Evolutionary conservation across 441 rosid genomes (phyloP).

Genomic region (Pelargonium fulgidum): DNA sequence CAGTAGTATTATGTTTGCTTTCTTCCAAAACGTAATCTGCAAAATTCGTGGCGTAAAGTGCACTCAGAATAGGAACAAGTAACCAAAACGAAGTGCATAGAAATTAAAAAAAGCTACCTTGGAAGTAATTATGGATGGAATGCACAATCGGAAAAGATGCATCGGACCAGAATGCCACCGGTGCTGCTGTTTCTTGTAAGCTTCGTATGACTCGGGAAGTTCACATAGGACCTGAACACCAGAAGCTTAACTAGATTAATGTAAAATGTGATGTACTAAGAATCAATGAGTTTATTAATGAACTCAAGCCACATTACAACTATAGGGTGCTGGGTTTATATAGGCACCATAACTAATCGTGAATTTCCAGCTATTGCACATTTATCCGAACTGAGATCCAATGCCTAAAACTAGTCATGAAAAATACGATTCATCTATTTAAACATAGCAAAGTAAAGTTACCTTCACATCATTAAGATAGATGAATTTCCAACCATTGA

Average conservation of each 20-base stretch:
- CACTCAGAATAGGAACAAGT: constrained; percentile 9
- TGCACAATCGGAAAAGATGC: constrained; percentile 17
- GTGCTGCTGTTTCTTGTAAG: constrained; percentile 30
- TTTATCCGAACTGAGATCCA: not conserved
- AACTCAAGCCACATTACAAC: too few relatives aligned
- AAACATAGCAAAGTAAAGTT: not conserved
- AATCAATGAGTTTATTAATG: too few relatives aligned
- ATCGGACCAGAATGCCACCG: constrained; percentile 18
- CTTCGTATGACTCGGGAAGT: constrained; percentile 24
- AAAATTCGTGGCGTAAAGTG: constrained; percentile 18
- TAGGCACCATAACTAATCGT: too few relatives aligned
- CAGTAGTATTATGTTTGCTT: constrained; percentile 70
- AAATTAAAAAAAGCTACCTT: constrained; percentile 41
- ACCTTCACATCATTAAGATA: constrained; percentile 23
- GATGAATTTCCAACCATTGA: too few relatives aligned
- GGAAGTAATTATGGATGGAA: constrained; percentile 54
- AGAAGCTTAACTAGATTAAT: not conserved
- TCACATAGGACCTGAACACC: not conserved
- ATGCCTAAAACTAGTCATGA: too few relatives aligned
- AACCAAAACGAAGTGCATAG: not conserved
- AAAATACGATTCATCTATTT: not conserved
- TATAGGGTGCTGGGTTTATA: too few relatives aligned
- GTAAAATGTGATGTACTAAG: not conserved
- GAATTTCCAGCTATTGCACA: too few relatives aligned
- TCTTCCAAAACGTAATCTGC: constrained; percentile 84